Evolutionary conservation across 2,329 filamentous ascomycete species (phyloP).

Genomic region (Purpureocillium lavendulum): DNA sequence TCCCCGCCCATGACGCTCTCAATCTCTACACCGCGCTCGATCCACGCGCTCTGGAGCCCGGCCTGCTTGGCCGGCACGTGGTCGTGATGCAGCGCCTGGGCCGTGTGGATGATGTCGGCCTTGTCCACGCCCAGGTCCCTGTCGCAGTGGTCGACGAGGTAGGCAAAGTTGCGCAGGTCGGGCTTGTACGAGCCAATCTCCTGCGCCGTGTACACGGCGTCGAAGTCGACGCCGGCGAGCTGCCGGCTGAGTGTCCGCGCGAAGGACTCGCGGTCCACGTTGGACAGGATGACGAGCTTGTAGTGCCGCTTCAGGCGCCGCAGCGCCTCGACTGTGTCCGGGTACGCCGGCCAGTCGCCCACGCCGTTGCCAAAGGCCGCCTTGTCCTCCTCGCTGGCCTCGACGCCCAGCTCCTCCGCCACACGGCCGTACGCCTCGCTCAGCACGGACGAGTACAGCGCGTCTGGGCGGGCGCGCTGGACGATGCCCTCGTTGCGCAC

Average conservation of each 20-base stretch:
- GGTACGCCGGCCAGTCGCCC: slow-evolving; percentile 46
- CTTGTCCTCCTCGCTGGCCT: slow-evolving; percentile 19
- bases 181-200: slow-evolving; percentile 69
- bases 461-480: slow-evolving; percentile 47
- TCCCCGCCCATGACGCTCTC: slow-evolving; percentile 15
- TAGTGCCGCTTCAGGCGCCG: slow-evolving; percentile 37
- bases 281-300: slow-evolving; percentile 53
- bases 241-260: slow-evolving; percentile 16
- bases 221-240: slow-evolving; percentile 44
- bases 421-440: slow-evolving; percentile 31
- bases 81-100: slow-evolving; percentile 59
- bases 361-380: slow-evolving; percentile 32
- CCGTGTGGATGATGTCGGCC: slow-evolving; percentile 56
- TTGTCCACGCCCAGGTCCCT: slow-evolving; percentile 42
- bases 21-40: slow-evolving; percentile 42
- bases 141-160: slow-evolving; percentile 47
- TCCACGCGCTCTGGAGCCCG: slow-evolving; percentile 57
- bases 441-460: slow-evolving; percentile 25
- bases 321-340: slow-evolving; percentile 48
- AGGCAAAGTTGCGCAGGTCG: slow-evolving; percentile 53
- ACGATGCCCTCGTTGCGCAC: slow-evolving; percentile 46
- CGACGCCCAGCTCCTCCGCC: slow-evolving; percentile 17
- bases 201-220: slow-evolving; percentile 60
- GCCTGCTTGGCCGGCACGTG: slow-evolving; percentile 55
- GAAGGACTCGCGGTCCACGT: slow-evolving; percentile 39